Evolutionary conservation across 2,329 filamentous ascomycete genomes (phyloP), one percentile per base, ranked within the genome.

Genomic region (Alternaria longipes): DNA sequence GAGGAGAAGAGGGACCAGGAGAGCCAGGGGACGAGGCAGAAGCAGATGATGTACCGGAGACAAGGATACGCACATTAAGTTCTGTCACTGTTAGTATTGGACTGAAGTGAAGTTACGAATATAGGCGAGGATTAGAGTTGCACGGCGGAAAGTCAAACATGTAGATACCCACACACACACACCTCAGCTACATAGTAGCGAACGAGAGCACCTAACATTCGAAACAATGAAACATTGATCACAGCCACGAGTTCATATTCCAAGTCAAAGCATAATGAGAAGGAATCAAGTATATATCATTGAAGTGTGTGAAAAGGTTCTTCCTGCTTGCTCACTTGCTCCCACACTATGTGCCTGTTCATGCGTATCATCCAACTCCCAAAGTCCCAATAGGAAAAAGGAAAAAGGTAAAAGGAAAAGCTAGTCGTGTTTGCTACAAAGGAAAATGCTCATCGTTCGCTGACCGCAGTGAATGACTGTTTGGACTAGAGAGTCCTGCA

Each of bases 41-140:
- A 12, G 67, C 66, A 42, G 76, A 78, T 18, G 75, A 75, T 20
- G 59, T 81, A 2, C 79, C 79, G 0, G 80, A 82, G 68, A 80
- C 79, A 55, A 74, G 81, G 64, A 76, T 83, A 47, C 67, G 76
- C 52, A 74, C 58, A 30, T 26, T 78, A 46, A 78, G 75, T 65
- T 68, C 68, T 3, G 66, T 79, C 34, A 77, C 70, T 12, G 71
- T 79, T 36, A 71, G 70, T 59, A 72, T 78, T 46, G 67, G 73
- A n/a, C 47, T 75, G 24, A 67, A 60, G 46, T 74, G 53, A 73
- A 32, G 44, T 28, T n/a, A n/a, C n/a, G 18, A 22, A 22, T 7
- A 54, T 6, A 20, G 18, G 8, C 32, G 16, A 50, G 44, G 40
- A 9, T 40, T 5, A n/a, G 16, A 38, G 34, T n/a, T 4, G 16